These are phyloP conservation scores for Penicillium oxalicum DNA, from an alignment of 2,329 filamentous ascomycete genomes.

Conservation along the genomic window DNA sequence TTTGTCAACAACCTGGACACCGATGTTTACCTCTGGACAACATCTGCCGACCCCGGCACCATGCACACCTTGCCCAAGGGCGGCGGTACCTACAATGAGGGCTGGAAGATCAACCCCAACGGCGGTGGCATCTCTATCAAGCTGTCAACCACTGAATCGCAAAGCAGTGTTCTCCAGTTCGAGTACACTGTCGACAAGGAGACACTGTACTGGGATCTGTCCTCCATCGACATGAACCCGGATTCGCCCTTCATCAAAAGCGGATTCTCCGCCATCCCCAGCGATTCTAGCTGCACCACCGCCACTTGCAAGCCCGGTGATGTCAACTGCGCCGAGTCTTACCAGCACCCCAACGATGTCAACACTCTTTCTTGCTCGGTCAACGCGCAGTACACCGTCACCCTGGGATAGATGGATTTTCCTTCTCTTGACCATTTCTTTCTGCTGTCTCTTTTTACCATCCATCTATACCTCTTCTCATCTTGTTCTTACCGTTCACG, in stretches of 20 bases:
- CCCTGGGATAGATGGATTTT: constrained; percentile 24
- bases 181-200: constrained; percentile 31
- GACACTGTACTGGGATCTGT: constrained; percentile 36
- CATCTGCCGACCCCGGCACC: constrained; percentile 16
- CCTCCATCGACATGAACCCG: constrained; percentile 30
- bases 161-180: constrained; percentile 19
- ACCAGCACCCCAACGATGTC: constrained; percentile 33
- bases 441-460: neutral
- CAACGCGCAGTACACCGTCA: constrained; percentile 24
- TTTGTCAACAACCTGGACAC: constrained; percentile 30
- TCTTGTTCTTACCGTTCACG: no score
- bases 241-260: constrained; percentile 27
- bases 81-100: constrained; percentile 26
- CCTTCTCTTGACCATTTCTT: neutral
- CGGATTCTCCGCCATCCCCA: constrained; percentile 28
- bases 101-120: constrained; percentile 25
- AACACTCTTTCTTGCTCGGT: constrained; percentile 30
- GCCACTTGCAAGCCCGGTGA: constrained; percentile 30
- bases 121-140: constrained; percentile 35
- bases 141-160: constrained; percentile 20
- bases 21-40: constrained; percentile 31
- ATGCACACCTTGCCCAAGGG: constrained; percentile 23
- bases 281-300: constrained; percentile 24
- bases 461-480: no score
- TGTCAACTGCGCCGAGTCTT: constrained; percentile 27